Evolutionary conservation across 306 rosid genomes (phyloP).

Genomic region (Argentina anserina): DNA sequence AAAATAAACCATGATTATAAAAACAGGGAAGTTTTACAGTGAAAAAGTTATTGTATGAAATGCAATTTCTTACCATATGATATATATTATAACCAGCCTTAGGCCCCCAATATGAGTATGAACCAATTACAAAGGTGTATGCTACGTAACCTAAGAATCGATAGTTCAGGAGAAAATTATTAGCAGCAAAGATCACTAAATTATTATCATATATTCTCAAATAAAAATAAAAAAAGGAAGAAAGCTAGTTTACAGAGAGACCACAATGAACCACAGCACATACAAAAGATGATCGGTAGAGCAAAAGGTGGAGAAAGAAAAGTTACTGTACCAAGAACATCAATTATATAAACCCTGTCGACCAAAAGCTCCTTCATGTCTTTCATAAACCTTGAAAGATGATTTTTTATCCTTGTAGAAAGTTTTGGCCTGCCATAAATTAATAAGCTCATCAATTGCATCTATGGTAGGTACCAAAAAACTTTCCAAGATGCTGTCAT

Average conservation of each 20-base stretch:
- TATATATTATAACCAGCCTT: slow-evolving; percentile 76
- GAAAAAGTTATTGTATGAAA: slow-evolving; percentile 1
- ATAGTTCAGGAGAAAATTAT: slow-evolving; percentile 8
- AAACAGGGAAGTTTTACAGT: not conserved
- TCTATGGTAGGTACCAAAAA: not conserved
- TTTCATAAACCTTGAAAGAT: slow-evolving; percentile 39
- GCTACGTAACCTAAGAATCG: slow-evolving; percentile 52
- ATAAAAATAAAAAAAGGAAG: not conserved
- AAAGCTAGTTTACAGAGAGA: slow-evolving; percentile 23
- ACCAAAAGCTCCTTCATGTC: slow-evolving; percentile 65
- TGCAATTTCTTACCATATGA: slow-evolving; percentile 54
- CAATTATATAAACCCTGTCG: slow-evolving; percentile 58
- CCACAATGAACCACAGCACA: slow-evolving; percentile 6
- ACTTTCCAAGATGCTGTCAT: not conserved
- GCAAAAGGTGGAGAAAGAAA: slow-evolving; percentile 6
- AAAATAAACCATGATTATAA: slow-evolving; percentile 12
- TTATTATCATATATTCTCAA: not conserved
- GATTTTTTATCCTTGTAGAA: slow-evolving; percentile 20
- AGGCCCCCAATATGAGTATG: slow-evolving; percentile 92
- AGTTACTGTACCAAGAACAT: slow-evolving; percentile 60
- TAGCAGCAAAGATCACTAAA: slow-evolving; percentile 1
- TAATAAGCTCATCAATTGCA: slow-evolving; percentile 1
- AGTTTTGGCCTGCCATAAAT: slow-evolving; percentile 38
- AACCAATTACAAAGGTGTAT: slow-evolving; percentile 79
- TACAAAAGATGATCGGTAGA: slow-evolving; percentile 17